A percentile compares a stretch with the other conserved stretches of the same genome.
These are phyloP conservation scores for Malassezia globosa DNA, from an alignment of 1,284 basidiomycete genomes.

Conservation along the genomic window DNA sequence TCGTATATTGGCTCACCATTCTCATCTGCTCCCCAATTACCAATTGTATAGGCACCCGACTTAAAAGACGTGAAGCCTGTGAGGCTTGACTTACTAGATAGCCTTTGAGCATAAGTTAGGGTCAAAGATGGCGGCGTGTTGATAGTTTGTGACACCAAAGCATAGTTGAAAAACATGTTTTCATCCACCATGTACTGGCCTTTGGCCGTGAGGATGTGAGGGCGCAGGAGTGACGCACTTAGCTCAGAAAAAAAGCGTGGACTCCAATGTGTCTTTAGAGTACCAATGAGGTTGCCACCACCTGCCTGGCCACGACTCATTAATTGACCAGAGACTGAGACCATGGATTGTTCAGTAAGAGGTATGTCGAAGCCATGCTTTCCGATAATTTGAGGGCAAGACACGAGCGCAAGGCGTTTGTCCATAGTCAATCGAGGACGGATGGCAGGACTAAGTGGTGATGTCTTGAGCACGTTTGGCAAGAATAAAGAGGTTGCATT, in stretches of 20 bases:
- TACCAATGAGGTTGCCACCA: slow-evolving; percentile 54
- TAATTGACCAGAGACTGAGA: slow-evolving; percentile 46
- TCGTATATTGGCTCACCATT: slow-evolving; percentile 15
- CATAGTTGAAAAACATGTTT: slow-evolving; percentile 47
- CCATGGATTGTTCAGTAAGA: slow-evolving; percentile 20
- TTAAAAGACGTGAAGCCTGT: slow-evolving; percentile 45
- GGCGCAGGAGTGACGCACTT: slow-evolving; percentile 49
- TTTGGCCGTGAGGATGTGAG: slow-evolving; percentile 49
- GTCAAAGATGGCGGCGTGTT: slow-evolving; percentile 48
- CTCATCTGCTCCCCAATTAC: slow-evolving; percentile 48
- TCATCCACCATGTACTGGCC: slow-evolving; percentile 50
- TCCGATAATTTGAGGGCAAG: slow-evolving; percentile 33
- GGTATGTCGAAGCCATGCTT: slow-evolving; percentile 42
- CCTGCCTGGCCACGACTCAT: slow-evolving; percentile 47
- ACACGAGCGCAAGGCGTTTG: slow-evolving; percentile 26
- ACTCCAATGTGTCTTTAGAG: slow-evolving; percentile 58
- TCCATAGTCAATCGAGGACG: slow-evolving; percentile 54
- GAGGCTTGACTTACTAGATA: slow-evolving; percentile 31
- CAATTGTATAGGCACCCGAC: slow-evolving; percentile 49
- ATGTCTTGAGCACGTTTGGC: slow-evolving; percentile 26
- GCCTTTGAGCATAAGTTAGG: slow-evolving; percentile 49
- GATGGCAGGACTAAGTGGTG: slow-evolving; percentile 61
- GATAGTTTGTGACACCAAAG: slow-evolving; percentile 30
- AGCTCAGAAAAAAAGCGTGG: slow-evolving; percentile 51
- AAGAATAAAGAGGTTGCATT: slow-evolving; percentile 41